A percentile compares a stretch with the other conserved stretches of the same genome.
These are phyloP conservation scores for Calonectria pteridis DNA, from an alignment of 2,329 filamentous ascomycete genomes.

Conservation along the genomic window DNA sequence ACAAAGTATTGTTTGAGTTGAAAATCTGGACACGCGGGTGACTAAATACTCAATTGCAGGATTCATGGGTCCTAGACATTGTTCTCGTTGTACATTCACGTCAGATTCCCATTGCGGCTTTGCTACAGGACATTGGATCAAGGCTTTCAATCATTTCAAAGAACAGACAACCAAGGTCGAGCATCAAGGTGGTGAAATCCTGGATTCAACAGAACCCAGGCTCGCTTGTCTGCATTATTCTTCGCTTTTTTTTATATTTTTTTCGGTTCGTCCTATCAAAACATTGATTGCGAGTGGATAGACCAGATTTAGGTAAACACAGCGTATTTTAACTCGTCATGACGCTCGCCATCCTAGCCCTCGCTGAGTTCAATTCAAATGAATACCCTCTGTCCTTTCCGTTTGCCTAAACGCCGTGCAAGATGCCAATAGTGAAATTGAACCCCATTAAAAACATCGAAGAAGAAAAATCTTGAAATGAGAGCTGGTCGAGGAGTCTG, in stretches of 20 bases:
- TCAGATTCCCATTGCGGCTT: not conserved
- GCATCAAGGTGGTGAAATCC: not conserved
- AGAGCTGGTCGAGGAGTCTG: not conserved
- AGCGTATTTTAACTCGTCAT: not conserved
- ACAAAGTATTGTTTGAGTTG: not conserved
- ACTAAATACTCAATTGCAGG: not conserved
- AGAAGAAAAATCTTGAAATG: constrained; percentile 1
- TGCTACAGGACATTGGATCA: not conserved
- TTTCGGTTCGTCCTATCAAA: not conserved
- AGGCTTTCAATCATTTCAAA: not conserved
- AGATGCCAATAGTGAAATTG: constrained; percentile 37
- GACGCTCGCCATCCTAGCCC: constrained; percentile 29
- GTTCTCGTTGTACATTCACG: not conserved
- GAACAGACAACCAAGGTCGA: not conserved
- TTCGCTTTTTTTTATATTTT: not conserved
- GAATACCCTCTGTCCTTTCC: constrained; percentile 32
- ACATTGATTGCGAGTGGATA: not conserved
- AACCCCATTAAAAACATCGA: constrained; percentile 34
- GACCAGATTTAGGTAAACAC: not conserved
- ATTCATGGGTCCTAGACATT: not conserved
- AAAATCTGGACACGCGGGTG: not conserved
- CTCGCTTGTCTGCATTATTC: not conserved
- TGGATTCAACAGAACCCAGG: not conserved
- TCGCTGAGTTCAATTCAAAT: constrained; percentile 27
- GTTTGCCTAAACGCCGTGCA: constrained; percentile 48